phyloP scores from a whole-genome alignment of 2,329 filamentous ascomycete genomes.

The Penicillium brasilianum region DNA sequence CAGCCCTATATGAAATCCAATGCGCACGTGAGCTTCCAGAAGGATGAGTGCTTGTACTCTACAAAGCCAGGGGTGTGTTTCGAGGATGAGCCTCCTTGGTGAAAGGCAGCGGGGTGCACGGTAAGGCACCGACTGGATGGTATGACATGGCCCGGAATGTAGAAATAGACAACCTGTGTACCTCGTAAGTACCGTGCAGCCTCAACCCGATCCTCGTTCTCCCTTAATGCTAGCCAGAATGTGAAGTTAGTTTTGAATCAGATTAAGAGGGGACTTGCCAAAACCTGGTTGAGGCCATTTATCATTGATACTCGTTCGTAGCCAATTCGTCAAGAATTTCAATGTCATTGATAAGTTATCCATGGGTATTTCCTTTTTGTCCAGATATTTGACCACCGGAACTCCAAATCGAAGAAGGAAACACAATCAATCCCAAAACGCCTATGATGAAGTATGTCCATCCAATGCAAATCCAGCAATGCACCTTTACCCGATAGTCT shows the following conservation, averaged over 20 bases:
- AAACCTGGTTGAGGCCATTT: not conserved
- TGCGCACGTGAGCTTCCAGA: not conserved
- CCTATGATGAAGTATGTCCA: not conserved
- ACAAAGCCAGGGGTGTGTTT: not conserved
- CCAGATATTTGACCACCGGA: not conserved
- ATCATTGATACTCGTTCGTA: not conserved
- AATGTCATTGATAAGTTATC: conserved; percentile 8
- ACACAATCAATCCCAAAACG: not conserved
- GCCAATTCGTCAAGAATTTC: not conserved
- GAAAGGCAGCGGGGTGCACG: not conserved
- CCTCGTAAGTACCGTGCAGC: too few species aligned
- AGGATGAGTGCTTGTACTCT: not conserved
- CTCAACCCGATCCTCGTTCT: not conserved
- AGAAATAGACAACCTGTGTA: not conserved
- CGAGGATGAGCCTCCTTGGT: not conserved
- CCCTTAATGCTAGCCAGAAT: not conserved
- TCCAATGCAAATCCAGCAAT: not conserved
- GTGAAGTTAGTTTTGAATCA: not conserved
- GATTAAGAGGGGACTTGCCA: not conserved
- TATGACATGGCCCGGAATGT: not conserved
- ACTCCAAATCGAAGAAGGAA: conserved; percentile 8
- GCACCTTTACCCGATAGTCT: conserved; percentile 26
- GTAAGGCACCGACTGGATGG: not conserved
- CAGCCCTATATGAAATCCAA: not conserved
- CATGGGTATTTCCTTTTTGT: conserved; percentile 13